Conservation (phyloP, 2,329 filamentous ascomycete species). For the Pseudofabraea citricarpa region DNA sequence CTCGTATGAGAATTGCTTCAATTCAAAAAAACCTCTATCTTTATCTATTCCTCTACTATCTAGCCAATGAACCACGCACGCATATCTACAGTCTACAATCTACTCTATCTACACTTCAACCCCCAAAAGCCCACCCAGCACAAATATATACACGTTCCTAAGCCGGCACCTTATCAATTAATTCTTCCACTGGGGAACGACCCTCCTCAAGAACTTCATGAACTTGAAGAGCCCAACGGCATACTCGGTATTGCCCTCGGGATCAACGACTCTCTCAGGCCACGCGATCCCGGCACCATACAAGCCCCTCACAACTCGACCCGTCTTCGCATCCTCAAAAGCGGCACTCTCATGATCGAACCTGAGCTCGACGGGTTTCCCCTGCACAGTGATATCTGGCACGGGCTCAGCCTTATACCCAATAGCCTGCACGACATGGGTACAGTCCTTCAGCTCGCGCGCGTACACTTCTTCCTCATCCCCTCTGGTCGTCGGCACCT, state of each 20-base stretch:
- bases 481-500: conserved; percentile 20
- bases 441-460: conserved; percentile 42
- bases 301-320: conserved; percentile 42
- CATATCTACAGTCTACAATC: too few relatives aligned
- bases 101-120: too few relatives aligned
- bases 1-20: too few relatives aligned
- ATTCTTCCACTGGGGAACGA: conserved; percentile 43
- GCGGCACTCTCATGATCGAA: conserved; percentile 34
- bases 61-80: too few relatives aligned
- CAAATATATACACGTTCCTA: too few relatives aligned
- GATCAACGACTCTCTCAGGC: conserved; percentile 56
- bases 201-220: conserved; percentile 55
- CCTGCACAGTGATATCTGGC: conserved; percentile 37
- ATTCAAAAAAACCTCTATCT: too few relatives aligned
- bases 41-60: too few relatives aligned
- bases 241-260: conserved; percentile 54
- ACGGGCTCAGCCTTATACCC: conserved; percentile 48
- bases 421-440: conserved; percentile 53
- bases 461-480: conserved; percentile 40
- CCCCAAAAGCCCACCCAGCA: too few relatives aligned
- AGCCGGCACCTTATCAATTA: too few relatives aligned
- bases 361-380: conserved; percentile 16
- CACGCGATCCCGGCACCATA: conserved; percentile 61
- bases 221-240: conserved; percentile 63
- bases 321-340: conserved; percentile 39